Evolutionary conservation across 768 basidiomycete species (phyloP), one percentile per base, ranked within the genome.

Genomic region (Roridomyces roridus): DNA sequence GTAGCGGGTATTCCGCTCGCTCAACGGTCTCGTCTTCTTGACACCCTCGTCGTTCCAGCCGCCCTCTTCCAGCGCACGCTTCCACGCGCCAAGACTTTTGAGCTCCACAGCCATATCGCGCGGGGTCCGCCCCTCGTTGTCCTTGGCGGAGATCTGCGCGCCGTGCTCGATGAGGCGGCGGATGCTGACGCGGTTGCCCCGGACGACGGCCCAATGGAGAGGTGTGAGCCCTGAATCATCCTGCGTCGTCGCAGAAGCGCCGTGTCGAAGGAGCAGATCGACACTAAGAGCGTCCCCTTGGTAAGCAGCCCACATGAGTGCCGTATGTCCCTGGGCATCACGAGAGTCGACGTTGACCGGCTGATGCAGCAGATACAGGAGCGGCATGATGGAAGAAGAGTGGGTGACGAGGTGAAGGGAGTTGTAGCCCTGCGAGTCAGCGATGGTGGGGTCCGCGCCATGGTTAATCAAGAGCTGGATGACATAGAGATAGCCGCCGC

Each of bases 301-400:
- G 72, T 98, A 99, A 9, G 94, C 93, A 6, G 97, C 97, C 97
- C 97, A 99, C 93, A 98, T 97, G 46, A 98, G 80, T 0, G 92
- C 82, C 0, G 96, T 97, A 69, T 98, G 97, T 0, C 97, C 97
- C 66, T 93, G 91, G 1, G 87, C 79, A 71, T 99, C 97, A 36
- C 87, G 83, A 43, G 89, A 89, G 69, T 99, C 97, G 55, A 98
- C 89, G 39, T 86, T 88, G 60, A 99, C 84, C 3, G 96, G 95
- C 70, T 98, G 96, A 69, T 96, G 93, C 6, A 98, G 81, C 23
- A 97, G 79, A 67, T 94, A 96, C 34, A 98, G 77, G 34, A 99
- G 72, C 0, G 97, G 91, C 96, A 98, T 97, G 59, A 98, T 92
- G 10, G 87, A 89, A 3, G 91, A 93, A 0, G 92, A 95, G 68